Evolutionary conservation across 148 eudicot genomes (phyloP).

Genomic region (Rhododendron mucronatum): DNA sequence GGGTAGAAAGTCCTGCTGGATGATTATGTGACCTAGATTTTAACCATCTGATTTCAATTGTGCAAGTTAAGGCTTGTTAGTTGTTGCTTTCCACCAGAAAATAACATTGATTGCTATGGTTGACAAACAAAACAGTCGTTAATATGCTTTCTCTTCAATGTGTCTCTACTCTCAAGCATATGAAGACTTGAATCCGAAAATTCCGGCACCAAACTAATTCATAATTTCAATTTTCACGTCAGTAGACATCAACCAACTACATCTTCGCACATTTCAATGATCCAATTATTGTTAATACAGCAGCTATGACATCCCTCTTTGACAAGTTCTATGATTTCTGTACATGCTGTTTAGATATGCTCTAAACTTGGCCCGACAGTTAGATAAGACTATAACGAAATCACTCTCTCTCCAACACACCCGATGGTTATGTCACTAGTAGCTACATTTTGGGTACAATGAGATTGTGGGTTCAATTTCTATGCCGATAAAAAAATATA

Average conservation of each 20-base stretch:
- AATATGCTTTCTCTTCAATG: neutral
- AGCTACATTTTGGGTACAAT: no score
- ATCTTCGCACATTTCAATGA: neutral
- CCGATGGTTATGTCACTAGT: no score
- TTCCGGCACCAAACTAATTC: neutral
- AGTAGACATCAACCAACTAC: neutral
- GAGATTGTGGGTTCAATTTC: no score
- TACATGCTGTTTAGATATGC: neutral
- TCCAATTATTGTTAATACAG: neutral
- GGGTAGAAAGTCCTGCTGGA: neutral
- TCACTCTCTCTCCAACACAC: neutral
- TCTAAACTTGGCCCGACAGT: no score
- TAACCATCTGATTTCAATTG: neutral
- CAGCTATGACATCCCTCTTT: neutral
- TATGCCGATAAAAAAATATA: no score
- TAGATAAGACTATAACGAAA: neutral
- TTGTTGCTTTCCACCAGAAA: neutral
- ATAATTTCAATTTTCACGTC: neutral
- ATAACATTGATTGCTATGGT: neutral
- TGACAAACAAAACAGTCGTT: constrained; percentile 5
- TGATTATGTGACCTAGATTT: neutral
- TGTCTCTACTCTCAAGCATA: neutral
- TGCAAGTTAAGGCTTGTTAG: neutral
- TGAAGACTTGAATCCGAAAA: neutral
- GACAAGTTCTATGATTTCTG: neutral